phyloP scores from a whole-genome alignment of 441 rosid genomes.

The Mallotus repandus region DNA sequence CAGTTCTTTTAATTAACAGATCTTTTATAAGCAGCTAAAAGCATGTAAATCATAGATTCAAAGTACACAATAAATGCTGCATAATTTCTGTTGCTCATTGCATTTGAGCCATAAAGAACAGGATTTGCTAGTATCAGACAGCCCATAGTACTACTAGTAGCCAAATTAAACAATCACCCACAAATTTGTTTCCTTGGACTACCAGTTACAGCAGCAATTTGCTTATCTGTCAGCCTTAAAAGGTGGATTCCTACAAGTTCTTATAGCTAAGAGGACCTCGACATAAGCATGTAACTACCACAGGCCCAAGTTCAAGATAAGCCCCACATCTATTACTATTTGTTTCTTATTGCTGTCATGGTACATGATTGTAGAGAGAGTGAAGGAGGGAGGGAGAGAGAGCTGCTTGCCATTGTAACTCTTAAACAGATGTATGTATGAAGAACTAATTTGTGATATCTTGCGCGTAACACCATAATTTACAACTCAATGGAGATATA shows the following conservation, averaged over 20 bases:
- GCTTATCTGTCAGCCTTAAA: not conserved
- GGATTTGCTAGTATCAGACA: no score
- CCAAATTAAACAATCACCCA: no score
- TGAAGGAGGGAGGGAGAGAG: not conserved
- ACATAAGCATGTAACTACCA: not conserved
- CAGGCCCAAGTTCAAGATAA: not conserved
- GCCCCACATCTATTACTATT: not conserved
- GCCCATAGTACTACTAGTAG: no score
- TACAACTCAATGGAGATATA: not conserved
- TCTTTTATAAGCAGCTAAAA: no score
- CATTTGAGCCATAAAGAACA: no score
- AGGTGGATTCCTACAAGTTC: not conserved
- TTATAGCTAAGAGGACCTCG: not conserved
- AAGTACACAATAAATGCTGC: no score
- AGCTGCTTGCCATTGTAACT: not conserved
- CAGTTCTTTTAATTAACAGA: no score
- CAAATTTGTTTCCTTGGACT: no score
- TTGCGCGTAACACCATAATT: not conserved
- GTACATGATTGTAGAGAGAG: no score
- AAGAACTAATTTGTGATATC: not conserved
- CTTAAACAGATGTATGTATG: not conserved
- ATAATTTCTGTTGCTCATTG: no score
- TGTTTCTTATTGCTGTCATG: not conserved
- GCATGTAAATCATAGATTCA: no score
- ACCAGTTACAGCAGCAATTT: not conserved